Base-by-base conservation (phyloP, 345 rosid species). In the Gossypium sturtianum region DNA sequence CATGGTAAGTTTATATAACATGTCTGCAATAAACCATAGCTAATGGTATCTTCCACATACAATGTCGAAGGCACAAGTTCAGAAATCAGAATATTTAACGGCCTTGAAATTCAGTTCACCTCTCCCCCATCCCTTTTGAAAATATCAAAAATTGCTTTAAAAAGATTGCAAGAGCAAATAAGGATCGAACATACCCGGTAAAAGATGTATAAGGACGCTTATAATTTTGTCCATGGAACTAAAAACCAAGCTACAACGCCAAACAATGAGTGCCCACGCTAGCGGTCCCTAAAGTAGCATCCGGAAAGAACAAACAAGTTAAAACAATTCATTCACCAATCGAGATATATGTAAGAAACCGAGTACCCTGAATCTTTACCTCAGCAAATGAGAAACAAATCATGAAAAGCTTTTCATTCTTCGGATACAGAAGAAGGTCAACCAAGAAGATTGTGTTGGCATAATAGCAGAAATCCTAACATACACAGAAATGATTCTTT, bases 361-460 rank as follows among this genome's bases (percentile, higher is more conserved):
- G 16, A 52, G 76, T 70, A 38, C 60, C 41, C 49, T 20, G 0
- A 4, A 51, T 23, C 20, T 83, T 78, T 81, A 94, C 98, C 90
- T 94, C 98, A 0, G 98, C 93, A 86, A 94, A 94, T n/a, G 98
- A 89, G 83, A 92, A 92, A 90, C 98, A 94, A 80, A 92, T 90
- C 97, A 94, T 87, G 83, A 92, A 94, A 72, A 94, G 84, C 89
- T 92, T 94, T 77, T 91, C 98, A 77, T 91, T 86, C 79, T 81
- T 89, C 11, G 98, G 93, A 79, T 87, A 89, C 5, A 94, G 70
- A 81, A 94, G 94, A 75, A 92, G 96, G 74, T 89, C 87, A 41
- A 94, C 78, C 94, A 91, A 84, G 88, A 94, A 94, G 74, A 94
- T 94, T 61, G 97, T 92, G 49, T 94, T 94, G 78, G 98, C 98